These are phyloP conservation scores for Trichoderma arundinaceum DNA, from an alignment of 2,329 filamentous ascomycete genomes.

Conservation along the genomic window DNA sequence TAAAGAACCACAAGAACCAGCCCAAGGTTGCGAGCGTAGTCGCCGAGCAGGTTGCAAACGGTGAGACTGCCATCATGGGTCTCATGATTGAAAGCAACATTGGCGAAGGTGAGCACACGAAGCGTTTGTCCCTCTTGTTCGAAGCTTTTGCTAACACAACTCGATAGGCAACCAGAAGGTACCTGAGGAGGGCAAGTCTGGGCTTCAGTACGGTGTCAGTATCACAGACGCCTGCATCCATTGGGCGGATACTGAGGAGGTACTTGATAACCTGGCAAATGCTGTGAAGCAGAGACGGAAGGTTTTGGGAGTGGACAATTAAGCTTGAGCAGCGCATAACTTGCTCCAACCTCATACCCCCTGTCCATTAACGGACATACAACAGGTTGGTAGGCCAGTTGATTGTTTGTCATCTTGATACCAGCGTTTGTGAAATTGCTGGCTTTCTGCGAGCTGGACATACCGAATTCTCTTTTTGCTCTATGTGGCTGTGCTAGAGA, in stretches of 20 bases:
- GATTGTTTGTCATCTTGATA: background rate
- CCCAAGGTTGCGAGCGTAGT: constrained; percentile 85
- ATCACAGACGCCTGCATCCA: constrained; percentile 97
- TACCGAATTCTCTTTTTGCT: background rate
- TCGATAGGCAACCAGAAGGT: constrained; percentile 82
- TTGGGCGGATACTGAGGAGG: constrained; percentile 86
- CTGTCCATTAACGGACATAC: background rate
- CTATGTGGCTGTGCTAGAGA: background rate
- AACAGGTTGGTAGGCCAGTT: background rate
- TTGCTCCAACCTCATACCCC: constrained; percentile 1
- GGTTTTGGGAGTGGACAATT: constrained; percentile 35
- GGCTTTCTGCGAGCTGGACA: background rate
- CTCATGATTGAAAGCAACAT: constrained; percentile 99
- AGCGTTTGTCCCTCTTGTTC: constrained; percentile 33
- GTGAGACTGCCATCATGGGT: constrained; percentile 88
- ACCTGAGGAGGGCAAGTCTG: constrained; percentile 80
- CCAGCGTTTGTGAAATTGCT: constrained; percentile 4
- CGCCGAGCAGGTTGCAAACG: constrained; percentile 82
- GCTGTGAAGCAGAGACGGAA: constrained; percentile 77
- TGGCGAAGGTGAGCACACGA: constrained; percentile 70
- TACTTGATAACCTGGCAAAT: constrained; percentile 77
- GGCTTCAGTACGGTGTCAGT: constrained; percentile 89
- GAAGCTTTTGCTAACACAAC: constrained; percentile 39
- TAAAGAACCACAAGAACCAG: constrained; percentile 97
- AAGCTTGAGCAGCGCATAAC: background rate